Conservation (phyloP, 2,329 filamentous ascomycete species). For the Cyphellophora attinorum region DNA sequence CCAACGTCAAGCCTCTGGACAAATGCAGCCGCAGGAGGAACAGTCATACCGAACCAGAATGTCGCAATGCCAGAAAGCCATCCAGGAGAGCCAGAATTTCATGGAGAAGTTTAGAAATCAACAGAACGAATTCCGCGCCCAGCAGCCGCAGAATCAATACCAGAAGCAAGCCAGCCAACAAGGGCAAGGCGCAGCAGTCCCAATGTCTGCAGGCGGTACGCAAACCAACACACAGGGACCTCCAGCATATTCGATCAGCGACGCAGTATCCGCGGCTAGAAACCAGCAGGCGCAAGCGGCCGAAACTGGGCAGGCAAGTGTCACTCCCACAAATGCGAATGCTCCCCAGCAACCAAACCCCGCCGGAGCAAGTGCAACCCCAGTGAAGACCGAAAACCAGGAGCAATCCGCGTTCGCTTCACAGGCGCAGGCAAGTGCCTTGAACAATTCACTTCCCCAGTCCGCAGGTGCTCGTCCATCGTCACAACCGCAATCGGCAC, state of each 20-base stretch:
- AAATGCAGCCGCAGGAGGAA: conserved; percentile 29
- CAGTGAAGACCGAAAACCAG: conserved; percentile 3
- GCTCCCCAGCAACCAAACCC: conserved; percentile 10
- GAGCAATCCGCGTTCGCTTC: conserved; percentile 7
- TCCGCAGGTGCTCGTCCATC: conserved; percentile 5
- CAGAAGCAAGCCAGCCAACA: conserved; percentile 16
- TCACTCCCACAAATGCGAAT: conserved; percentile 26
- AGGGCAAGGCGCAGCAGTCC: conserved; percentile 5
- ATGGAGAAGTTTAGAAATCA: conserved; percentile 39
- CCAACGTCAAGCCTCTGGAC: conserved; percentile 29
- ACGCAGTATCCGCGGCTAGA: conserved; percentile 28
- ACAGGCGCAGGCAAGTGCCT: conserved; percentile 19
- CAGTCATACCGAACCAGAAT: conserved; percentile 28
- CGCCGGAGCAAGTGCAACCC: conserved; percentile 4
- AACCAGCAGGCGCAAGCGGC: conserved; percentile 15
- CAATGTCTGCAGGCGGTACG: conserved; percentile 8
- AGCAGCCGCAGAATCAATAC: conserved; percentile 18
- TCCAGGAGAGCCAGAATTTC: conserved; percentile 33
- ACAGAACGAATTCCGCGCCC: conserved; percentile 33
- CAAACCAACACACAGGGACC: conserved; percentile 16
- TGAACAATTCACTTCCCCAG: neutral
- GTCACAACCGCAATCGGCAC: conserved; percentile 21
- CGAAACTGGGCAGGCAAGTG: conserved; percentile 24
- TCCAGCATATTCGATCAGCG: conserved; percentile 37
- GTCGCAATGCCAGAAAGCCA: conserved; percentile 17